These are phyloP conservation scores for Clarireedia homoeocarpa DNA, from an alignment of 2,329 filamentous ascomycete species.

Conservation along the genomic window DNA sequence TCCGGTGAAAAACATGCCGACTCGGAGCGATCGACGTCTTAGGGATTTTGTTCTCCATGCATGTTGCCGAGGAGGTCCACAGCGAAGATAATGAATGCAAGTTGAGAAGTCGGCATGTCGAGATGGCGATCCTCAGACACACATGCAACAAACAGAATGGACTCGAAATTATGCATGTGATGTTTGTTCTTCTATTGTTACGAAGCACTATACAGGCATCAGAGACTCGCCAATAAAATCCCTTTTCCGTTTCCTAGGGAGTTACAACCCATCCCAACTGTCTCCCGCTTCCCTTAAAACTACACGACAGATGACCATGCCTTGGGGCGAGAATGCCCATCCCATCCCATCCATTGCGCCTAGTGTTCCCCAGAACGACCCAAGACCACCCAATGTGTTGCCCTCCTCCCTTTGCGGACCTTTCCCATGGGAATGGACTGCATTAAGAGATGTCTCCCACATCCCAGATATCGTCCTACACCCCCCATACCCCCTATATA, in stretches of 20 bases:
- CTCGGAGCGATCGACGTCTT: no score
- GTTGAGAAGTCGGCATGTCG: not conserved
- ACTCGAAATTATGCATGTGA: not conserved
- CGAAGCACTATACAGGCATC: not conserved
- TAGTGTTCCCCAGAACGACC: not conserved
- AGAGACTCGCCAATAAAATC: not conserved
- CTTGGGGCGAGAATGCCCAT: not conserved
- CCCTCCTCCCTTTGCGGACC: not conserved
- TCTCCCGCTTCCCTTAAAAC: not conserved
- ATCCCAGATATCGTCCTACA: not conserved
- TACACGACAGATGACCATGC: not conserved
- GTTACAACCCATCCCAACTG: no score
- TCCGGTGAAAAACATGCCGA: no score
- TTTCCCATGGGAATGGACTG: not conserved
- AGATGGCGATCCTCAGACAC: not conserved
- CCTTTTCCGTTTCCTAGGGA: not conserved
- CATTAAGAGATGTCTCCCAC: not conserved
- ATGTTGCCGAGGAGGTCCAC: no score
- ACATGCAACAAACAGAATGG: not conserved
- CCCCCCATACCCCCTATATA: not conserved
- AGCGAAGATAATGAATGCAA: no score
- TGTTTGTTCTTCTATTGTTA: not conserved
- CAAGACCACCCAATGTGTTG: not conserved
- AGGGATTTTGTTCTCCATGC: no score
- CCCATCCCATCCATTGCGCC: not conserved